Conservation (phyloP, 2,329 filamentous ascomycete genomes). For the Nemania bipapillata region DNA sequence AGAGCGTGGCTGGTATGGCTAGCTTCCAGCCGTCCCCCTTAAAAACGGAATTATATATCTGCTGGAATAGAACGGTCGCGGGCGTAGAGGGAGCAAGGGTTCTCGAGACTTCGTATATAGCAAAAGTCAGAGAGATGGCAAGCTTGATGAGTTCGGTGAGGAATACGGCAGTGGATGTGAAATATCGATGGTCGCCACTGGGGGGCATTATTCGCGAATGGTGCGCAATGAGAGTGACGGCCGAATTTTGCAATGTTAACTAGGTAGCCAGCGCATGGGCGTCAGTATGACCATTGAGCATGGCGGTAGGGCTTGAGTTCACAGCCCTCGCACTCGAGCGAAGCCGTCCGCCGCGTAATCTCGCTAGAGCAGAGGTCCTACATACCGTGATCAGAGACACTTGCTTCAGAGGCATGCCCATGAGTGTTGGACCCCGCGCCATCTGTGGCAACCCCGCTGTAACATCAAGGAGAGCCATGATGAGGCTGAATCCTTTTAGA, state of each 20-base stretch:
- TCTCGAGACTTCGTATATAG: slow-evolving; percentile 85
- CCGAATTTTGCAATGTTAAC: slow-evolving; percentile 84
- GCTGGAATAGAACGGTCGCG: slow-evolving; percentile 80
- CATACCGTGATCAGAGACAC: slow-evolving; percentile 73
- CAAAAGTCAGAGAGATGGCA: slow-evolving; percentile 83
- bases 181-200: slow-evolving; percentile 84
- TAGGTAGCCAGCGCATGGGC: slow-evolving; percentile 52
- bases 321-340: not conserved
- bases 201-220: slow-evolving; percentile 95
- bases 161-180: slow-evolving; percentile 92
- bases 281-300: slow-evolving; percentile 20
- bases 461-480: slow-evolving; percentile 58
- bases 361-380: slow-evolving; percentile 1
- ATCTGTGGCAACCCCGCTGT: slow-evolving; percentile 52
- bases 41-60: slow-evolving; percentile 83
- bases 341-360: not conserved
- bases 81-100: slow-evolving; percentile 81
- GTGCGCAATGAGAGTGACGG: slow-evolving; percentile 85
- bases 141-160: slow-evolving; percentile 93
- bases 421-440: slow-evolving; percentile 57
- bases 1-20: slow-evolving; percentile 85
- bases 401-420: slow-evolving; percentile 75
- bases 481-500: slow-evolving; percentile 25
- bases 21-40: slow-evolving; percentile 94
- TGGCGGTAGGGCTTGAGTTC: not conserved